Conservation (phyloP, 2,329 filamentous ascomycete genomes). For the Endothia cerciana region DNA sequence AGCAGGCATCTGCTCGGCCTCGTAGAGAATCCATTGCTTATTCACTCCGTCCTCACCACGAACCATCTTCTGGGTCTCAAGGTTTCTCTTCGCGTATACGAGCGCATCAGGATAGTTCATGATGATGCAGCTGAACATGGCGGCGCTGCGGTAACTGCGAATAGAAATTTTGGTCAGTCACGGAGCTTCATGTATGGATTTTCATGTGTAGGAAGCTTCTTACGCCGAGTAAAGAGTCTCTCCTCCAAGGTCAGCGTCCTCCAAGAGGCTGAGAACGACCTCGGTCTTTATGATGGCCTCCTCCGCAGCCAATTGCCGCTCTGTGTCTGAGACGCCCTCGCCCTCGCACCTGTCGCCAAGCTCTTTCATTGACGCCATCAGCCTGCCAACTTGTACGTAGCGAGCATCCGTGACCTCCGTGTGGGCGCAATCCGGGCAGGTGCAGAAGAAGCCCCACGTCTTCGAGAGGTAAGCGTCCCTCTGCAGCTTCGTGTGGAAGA, state of each 20-base stretch:
- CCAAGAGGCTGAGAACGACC: not conserved
- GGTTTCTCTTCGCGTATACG: not conserved
- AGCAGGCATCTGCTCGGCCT: too few species aligned
- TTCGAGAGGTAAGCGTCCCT: not conserved
- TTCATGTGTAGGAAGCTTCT: not conserved
- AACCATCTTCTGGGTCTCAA: slow-evolving; percentile 1
- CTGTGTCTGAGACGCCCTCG: too few species aligned
- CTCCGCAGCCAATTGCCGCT: not conserved
- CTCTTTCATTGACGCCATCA: not conserved
- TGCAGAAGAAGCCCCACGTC: slow-evolving; percentile 8
- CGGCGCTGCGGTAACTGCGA: slow-evolving; percentile 4
- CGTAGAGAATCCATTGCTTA: not conserved
- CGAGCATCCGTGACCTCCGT: not conserved
- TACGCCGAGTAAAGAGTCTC: slow-evolving; percentile 8
- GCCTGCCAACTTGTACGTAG: not conserved
- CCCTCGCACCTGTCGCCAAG: too few species aligned
- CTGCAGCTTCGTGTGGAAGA: not conserved
- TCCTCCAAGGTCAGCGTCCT: not conserved
- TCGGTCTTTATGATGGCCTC: not conserved
- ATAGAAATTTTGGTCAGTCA: not conserved
- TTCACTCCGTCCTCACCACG: slow-evolving; percentile 9
- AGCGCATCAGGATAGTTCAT: slow-evolving; percentile 1
- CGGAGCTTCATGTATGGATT: too few species aligned
- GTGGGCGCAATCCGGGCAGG: not conserved
- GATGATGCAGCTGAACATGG: not conserved